These are phyloP conservation scores for Rhynchosporium secalis DNA, from an alignment of 2,329 filamentous ascomycete species.

Conservation along the genomic window DNA sequence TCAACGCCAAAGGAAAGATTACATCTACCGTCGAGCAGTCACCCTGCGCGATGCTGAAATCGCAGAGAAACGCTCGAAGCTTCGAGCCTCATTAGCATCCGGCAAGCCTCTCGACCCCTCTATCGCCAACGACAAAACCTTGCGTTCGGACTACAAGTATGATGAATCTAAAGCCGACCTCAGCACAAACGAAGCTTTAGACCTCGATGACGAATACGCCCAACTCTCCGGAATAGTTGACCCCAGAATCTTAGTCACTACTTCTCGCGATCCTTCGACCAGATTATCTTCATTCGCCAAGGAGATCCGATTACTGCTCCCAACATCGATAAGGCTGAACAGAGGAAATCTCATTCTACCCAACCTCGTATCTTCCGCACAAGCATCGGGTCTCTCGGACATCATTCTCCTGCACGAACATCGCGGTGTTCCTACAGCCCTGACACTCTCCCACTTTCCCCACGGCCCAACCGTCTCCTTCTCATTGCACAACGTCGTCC, in stretches of 20 bases:
- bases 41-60: constrained; percentile 89
- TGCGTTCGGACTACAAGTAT: constrained; percentile 89
- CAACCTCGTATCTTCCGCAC: constrained; percentile 80
- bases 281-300: constrained; percentile 89
- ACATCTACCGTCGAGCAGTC: constrained; percentile 87
- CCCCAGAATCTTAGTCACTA: constrained; percentile 85
- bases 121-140: constrained; percentile 80
- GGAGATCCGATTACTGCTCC: constrained; percentile 80
- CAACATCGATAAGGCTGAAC: constrained; percentile 85
- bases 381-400: constrained; percentile 78
- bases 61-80: constrained; percentile 82
- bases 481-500: constrained; percentile 86
- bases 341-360: constrained; percentile 86
- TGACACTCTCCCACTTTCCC: constrained; percentile 84
- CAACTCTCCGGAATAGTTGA: constrained; percentile 90
- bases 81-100: constrained; percentile 82
- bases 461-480: constrained; percentile 88
- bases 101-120: constrained; percentile 81
- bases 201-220: constrained; percentile 86
- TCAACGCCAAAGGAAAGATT: constrained; percentile 77
- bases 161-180: constrained; percentile 78
- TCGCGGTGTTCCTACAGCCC: constrained; percentile 84
- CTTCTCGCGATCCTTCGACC: constrained; percentile 82
- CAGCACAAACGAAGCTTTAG: constrained; percentile 66
- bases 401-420: constrained; percentile 89